phyloP scores from a whole-genome alignment of 169 alveolate genomes.

The Plasmodium vinckei region DNA sequence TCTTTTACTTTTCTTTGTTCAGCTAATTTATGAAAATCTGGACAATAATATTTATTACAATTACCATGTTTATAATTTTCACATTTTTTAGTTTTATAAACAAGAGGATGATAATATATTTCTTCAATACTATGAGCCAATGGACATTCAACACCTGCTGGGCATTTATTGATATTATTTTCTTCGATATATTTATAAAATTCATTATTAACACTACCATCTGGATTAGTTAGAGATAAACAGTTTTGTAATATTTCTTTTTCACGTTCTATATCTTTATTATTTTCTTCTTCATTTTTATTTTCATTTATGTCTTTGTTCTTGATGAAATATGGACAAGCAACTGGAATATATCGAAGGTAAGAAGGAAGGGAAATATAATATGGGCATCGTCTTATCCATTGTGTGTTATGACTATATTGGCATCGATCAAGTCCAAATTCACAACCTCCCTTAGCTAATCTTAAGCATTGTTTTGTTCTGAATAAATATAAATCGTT shows the following conservation, averaged over 20 bases:
- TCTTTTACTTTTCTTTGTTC: conserved; percentile 85
- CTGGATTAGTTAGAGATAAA: conserved; percentile 25
- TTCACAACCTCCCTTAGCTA: conserved; percentile 87
- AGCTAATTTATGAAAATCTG: conserved; percentile 89
- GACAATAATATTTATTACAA: conserved; percentile 89
- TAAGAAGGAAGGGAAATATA: conserved; percentile 86
- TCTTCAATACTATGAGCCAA: conserved; percentile 89
- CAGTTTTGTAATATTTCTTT: conserved; percentile 79
- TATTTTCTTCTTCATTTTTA: conserved; percentile 62
- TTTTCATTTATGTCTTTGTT: conserved; percentile 34
- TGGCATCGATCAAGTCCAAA: conserved; percentile 89
- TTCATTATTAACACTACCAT: conserved; percentile 74
- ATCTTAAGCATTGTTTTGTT: conserved; percentile 86
- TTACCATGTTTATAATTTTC: conserved; percentile 83
- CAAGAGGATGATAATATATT: conserved; percentile 88
- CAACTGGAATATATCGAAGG: conserved; percentile 87
- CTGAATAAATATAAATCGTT: conserved; percentile 89
- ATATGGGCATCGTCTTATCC: conserved; percentile 91
- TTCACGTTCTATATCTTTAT: conserved; percentile 75
- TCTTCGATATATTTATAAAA: conserved; percentile 69
- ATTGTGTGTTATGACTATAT: conserved; percentile 88
- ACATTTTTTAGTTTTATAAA: conserved; percentile 87
- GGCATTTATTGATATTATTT: conserved; percentile 76
- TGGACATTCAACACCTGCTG: conserved; percentile 89
- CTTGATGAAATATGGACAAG: conserved; percentile 83